A percentile compares a stretch with the other conserved stretches of the same genome.
Evolutionary conservation across 345 rosid genomes (phyloP).

Genomic region (Salix arbutifolia): DNA sequence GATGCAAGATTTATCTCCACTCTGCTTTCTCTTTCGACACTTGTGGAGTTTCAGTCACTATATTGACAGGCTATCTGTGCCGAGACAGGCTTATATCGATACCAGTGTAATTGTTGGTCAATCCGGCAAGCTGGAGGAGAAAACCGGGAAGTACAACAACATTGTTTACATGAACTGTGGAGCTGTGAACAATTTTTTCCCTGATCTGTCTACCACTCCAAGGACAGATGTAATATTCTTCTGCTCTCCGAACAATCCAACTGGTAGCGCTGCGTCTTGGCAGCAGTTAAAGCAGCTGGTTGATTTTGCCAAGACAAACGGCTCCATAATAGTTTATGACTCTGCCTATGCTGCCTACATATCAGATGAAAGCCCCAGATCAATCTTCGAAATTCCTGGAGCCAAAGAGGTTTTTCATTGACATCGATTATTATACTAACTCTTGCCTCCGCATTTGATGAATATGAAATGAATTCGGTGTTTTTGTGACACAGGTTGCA

Average conservation of each 20-base stretch:
- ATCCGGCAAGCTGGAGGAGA: constrained; percentile 50
- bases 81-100: constrained; percentile 64
- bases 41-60: too few relatives aligned
- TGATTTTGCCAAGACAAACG: constrained; percentile 66
- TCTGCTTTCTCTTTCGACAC: too few relatives aligned
- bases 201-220: constrained; percentile 46
- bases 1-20: too few relatives aligned
- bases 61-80: not conserved
- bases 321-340: constrained; percentile 67
- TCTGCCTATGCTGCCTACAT: constrained; percentile 77
- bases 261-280: constrained; percentile 67
- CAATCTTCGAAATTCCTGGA: constrained; percentile 88
- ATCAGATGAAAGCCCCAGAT: constrained; percentile 57
- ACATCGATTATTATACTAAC: not conserved
- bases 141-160: constrained; percentile 51
- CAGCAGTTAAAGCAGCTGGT: constrained; percentile 58
- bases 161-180: constrained; percentile 65
- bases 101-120: constrained; percentile 75
- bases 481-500: constrained; percentile 51
- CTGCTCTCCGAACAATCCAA: constrained; percentile 92
- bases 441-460: not conserved
- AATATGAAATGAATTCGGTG: not conserved
- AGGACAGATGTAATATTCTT: constrained; percentile 83
- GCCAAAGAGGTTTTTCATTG: constrained; percentile 60
- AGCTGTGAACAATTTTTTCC: constrained; percentile 60